Evolutionary conservation across 331 rosid genomes (phyloP).

Genomic region (Rhamnella rubrinervis): DNA sequence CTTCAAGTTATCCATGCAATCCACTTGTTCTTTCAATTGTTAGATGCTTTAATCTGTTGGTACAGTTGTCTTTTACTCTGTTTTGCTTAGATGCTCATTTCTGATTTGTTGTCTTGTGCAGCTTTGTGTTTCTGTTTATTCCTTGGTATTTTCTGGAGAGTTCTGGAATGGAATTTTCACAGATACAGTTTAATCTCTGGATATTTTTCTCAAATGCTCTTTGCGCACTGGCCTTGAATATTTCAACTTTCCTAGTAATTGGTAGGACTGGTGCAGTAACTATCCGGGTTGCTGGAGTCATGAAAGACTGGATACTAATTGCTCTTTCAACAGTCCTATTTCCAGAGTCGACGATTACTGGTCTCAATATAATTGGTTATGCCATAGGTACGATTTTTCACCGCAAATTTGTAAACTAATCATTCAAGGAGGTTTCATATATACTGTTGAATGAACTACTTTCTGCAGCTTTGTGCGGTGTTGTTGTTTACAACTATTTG

Average conservation of each 20-base stretch:
- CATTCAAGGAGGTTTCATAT: not conserved
- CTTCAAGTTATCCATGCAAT: too few species aligned
- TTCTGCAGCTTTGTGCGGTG: slow-evolving; percentile 15
- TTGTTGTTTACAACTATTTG: slow-evolving; percentile 19
- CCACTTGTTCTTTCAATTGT: too few species aligned
- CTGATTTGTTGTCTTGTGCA: not conserved
- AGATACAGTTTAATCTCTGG: slow-evolving; percentile 13
- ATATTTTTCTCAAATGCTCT: slow-evolving; percentile 18
- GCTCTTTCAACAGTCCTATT: slow-evolving; percentile 18
- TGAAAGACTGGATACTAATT: slow-evolving; percentile 21
- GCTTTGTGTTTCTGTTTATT: slow-evolving; percentile 17
- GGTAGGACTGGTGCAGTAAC: slow-evolving; percentile 23
- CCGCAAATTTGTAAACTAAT: not conserved
- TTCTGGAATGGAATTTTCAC: slow-evolving; percentile 3
- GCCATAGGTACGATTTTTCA: slow-evolving; percentile 14
- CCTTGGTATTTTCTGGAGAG: slow-evolving; percentile 20
- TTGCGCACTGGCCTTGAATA: slow-evolving; percentile 14
- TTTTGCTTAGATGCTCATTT: not conserved
- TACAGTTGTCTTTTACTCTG: not conserved
- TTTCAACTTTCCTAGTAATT: slow-evolving; percentile 19
- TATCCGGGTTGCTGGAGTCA: slow-evolving; percentile 19
- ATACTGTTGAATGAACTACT: not conserved
- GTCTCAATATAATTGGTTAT: slow-evolving; percentile 21
- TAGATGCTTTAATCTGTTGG: not conserved
- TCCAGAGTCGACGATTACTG: slow-evolving; percentile 4